Percentiles rank a stretch among this genome's conserved stretches.
Evolutionary conservation across 1,284 basidiomycete genomes (phyloP).

Genomic region (Moesziomyces aphidis): DNA sequence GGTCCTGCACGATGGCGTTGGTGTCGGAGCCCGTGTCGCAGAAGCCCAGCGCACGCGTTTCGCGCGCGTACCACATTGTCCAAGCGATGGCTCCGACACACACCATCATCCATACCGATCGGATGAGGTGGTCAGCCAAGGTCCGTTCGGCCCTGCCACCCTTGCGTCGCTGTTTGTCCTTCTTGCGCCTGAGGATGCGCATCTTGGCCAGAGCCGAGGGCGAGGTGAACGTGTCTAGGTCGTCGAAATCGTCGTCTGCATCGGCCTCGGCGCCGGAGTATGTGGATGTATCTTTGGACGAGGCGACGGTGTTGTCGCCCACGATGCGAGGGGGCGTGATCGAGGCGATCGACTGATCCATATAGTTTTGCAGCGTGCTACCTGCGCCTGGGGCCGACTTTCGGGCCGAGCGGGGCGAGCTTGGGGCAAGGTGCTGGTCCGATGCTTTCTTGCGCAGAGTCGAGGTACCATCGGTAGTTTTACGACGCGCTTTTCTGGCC

Average conservation of each 20-base stretch:
- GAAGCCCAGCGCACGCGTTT: conserved; percentile 55
- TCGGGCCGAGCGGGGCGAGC: conserved; percentile 11
- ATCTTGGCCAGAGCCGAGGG: conserved; percentile 40
- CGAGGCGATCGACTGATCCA: conserved; percentile 46
- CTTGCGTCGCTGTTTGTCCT: conserved; percentile 26
- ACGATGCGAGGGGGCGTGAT: conserved; percentile 49
- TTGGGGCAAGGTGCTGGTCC: conserved; percentile 2
- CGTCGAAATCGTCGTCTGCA: conserved; percentile 22
- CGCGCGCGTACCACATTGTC: conserved; percentile 54
- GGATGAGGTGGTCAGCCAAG: conserved; percentile 10
- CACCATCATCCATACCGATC: conserved; percentile 7
- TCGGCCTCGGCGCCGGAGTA: conserved; percentile 11
- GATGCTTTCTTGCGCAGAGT: conserved; percentile 35
- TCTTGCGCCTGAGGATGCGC: conserved; percentile 28
- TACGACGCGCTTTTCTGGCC: conserved; percentile 27
- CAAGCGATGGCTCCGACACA: conserved; percentile 21
- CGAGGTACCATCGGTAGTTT: conserved; percentile 32
- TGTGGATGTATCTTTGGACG: neutral
- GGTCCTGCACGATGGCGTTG: conserved; percentile 44
- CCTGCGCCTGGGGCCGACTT: conserved; percentile 8
- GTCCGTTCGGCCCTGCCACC: conserved; percentile 7
- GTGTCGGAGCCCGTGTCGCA: conserved; percentile 50
- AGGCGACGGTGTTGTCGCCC: conserved; percentile 8
- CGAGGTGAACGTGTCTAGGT: conserved; percentile 30
- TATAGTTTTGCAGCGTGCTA: conserved; percentile 40